Evolutionary conservation across 331 rosid species (phyloP).

Genomic region (Saraca asoca): DNA sequence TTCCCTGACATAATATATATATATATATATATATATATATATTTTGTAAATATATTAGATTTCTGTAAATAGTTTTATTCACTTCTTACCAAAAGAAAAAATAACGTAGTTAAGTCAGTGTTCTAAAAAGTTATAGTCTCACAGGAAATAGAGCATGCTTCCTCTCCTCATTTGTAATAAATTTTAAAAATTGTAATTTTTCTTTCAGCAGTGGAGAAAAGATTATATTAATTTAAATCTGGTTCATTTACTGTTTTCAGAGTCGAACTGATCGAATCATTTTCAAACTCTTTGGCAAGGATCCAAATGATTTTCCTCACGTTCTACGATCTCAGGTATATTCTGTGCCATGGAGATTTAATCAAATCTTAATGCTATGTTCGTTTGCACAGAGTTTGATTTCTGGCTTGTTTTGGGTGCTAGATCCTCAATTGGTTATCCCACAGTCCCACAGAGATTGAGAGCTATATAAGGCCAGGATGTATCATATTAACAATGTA

Average conservation of each 20-base stretch:
- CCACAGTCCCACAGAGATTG: constrained; percentile 71
- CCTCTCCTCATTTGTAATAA: background rate
- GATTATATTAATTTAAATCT: constrained; percentile 15
- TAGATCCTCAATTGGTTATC: constrained; percentile 78
- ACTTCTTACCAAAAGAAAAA: background rate
- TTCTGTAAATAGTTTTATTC: background rate
- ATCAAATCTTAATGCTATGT: constrained; percentile 15
- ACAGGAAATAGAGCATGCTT: background rate
- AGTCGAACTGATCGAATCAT: constrained; percentile 85
- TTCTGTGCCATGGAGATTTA: constrained; percentile 19
- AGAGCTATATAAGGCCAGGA: constrained; percentile 85
- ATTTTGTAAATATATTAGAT: background rate
- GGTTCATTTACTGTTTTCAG: constrained; percentile 46
- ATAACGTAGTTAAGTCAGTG: constrained; percentile 1
- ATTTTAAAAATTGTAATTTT: background rate
- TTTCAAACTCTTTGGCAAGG: constrained; percentile 93
- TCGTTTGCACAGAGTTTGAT: constrained; percentile 23
- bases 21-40: background rate
- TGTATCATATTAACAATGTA: constrained; percentile 74
- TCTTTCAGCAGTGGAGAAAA: background rate
- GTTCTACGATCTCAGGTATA: constrained; percentile 76
- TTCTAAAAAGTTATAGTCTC: background rate
- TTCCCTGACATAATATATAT: background rate
- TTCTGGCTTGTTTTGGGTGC: constrained; percentile 29
- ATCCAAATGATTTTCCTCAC: constrained; percentile 73